Conservation (phyloP, 441 rosid species). For the Erodium moschatum region DNA sequence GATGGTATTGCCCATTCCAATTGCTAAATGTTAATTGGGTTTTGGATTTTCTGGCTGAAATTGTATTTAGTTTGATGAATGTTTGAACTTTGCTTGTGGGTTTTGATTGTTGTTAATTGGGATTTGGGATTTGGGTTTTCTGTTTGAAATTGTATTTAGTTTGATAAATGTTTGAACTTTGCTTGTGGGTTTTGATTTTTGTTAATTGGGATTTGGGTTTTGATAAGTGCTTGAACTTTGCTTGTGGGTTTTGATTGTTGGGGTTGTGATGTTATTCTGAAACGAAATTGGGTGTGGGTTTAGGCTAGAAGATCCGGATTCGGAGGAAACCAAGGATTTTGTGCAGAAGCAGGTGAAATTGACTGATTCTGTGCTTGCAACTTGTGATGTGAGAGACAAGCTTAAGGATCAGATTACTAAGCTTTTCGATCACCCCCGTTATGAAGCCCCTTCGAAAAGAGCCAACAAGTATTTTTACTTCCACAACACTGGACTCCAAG, state of each 20-base stretch:
- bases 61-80: too few species aligned
- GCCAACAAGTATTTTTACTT: conserved; percentile 76
- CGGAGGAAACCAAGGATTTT: conserved; percentile 65
- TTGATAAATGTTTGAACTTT: too few species aligned
- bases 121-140: too few species aligned
- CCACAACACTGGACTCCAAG: conserved; percentile 81
- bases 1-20: conserved; percentile 44
- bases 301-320: conserved; percentile 94
- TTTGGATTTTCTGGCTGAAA: too few species aligned
- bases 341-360: conserved; percentile 60
- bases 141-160: too few species aligned
- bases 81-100: neutral
- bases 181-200: too few species aligned
- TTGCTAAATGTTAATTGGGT: neutral
- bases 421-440: conserved; percentile 72
- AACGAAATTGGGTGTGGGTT: conserved; percentile 1
- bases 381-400: conserved; percentile 53
- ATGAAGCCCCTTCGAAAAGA: conserved; percentile 47
- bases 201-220: too few species aligned
- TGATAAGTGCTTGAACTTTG: too few species aligned
- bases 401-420: conserved; percentile 52
- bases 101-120: conserved; percentile 4
- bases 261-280: neutral
- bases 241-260: conserved; percentile 3
- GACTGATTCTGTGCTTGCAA: conserved; percentile 54